Percentiles rank a stretch among this genome's conserved stretches.
Evolutionary conservation across 2,329 filamentous ascomycete species (phyloP).

Genomic region (Colletotrichum tofieldiae): DNA sequence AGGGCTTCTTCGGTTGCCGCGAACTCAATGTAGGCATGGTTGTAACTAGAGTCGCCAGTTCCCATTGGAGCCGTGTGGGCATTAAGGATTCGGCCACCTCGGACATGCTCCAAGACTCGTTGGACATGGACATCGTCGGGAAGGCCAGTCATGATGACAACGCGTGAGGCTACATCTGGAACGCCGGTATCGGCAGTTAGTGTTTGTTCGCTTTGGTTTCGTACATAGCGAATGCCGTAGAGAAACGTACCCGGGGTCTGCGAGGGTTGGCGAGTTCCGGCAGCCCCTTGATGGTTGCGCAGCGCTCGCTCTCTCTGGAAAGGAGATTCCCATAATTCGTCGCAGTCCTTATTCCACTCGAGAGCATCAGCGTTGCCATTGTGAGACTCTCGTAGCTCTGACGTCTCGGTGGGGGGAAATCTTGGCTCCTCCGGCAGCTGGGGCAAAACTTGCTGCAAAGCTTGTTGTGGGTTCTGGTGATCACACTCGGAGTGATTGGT

Average conservation of each 20-base stretch:
- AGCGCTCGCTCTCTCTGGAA: conserved; percentile 21
- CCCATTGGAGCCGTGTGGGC: conserved; percentile 17
- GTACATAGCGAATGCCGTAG: conserved; percentile 34
- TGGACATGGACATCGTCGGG: conserved; percentile 30
- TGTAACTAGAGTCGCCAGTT: conserved; percentile 3
- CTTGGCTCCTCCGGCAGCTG: background rate
- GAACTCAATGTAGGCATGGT: conserved; percentile 33
- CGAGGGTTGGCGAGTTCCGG: background rate
- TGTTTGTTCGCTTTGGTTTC: conserved; percentile 6
- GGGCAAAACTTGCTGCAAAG: background rate
- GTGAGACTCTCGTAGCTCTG: background rate
- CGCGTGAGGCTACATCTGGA: conserved; percentile 31
- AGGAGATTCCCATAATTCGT: conserved; percentile 23
- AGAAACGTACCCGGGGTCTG: conserved; percentile 36
- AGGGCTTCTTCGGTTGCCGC: conserved; percentile 5
- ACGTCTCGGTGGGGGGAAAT: background rate
- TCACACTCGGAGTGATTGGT: background rate
- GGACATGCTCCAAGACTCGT: conserved; percentile 36
- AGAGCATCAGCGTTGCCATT: background rate
- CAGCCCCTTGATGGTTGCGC: conserved; percentile 20
- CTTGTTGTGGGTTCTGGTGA: background rate
- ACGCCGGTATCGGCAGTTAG: conserved; percentile 14
- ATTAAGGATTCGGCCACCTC: conserved; percentile 34
- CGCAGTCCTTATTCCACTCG: conserved; percentile 2
- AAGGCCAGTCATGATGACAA: conserved; percentile 38